Evolutionary conservation across 371 early-diverging fungal species (phyloP).

Genomic region (Parasitella parasitica): DNA sequence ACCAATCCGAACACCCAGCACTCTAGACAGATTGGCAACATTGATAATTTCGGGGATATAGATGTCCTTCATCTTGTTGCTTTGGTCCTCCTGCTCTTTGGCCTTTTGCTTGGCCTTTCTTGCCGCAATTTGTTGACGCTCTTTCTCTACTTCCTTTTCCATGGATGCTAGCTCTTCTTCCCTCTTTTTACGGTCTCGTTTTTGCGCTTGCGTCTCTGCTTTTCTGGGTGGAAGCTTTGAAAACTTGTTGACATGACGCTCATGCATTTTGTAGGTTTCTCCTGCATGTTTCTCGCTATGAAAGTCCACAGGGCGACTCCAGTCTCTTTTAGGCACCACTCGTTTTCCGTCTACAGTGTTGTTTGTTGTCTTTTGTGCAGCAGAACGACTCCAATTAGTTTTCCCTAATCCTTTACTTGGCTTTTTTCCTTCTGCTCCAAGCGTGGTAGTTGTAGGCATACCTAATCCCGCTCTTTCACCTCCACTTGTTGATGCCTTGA

Average conservation of each 20-base stretch:
- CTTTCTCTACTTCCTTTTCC: conserved; percentile 30
- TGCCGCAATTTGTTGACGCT: conserved; percentile 15
- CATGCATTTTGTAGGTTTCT: conserved; percentile 23
- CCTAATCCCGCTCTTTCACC: conserved; percentile 6
- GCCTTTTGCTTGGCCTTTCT: conserved; percentile 30
- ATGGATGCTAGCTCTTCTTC: conserved; percentile 31
- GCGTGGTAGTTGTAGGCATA: background rate
- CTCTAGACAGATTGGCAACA: conserved; percentile 76
- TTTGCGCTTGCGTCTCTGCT: conserved; percentile 23
- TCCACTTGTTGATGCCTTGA: background rate
- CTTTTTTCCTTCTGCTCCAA: background rate
- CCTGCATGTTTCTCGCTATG: conserved; percentile 35
- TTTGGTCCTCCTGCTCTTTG: conserved; percentile 25
- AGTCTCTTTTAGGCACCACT: conserved; percentile 29
- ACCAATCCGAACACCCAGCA: conserved; percentile 76
- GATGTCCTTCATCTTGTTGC: conserved; percentile 58
- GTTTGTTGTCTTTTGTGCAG: background rate
- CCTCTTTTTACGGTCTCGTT: conserved; percentile 33
- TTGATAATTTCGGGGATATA: conserved; percentile 82
- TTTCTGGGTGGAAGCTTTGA: conserved; percentile 13
- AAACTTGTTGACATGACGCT: conserved; percentile 29
- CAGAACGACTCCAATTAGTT: conserved; percentile 3
- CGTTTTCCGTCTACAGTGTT: background rate
- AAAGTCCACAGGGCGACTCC: conserved; percentile 33
- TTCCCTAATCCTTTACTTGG: background rate